Conservation (phyloP, 2,329 filamentous ascomycete species). For the Botrytis medusae region DNA sequence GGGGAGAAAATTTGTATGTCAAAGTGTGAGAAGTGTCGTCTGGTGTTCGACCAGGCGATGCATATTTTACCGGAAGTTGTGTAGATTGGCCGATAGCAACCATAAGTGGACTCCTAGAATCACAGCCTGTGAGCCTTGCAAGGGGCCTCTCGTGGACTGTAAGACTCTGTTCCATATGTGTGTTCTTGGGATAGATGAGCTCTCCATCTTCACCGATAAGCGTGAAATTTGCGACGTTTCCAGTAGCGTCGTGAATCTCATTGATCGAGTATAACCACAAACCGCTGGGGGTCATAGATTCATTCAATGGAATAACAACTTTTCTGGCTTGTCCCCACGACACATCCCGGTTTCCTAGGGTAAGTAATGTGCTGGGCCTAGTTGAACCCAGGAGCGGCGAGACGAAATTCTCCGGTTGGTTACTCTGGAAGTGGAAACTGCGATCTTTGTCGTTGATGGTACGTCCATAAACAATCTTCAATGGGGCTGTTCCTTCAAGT, state of each 20-base stretch:
- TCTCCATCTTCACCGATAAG: constrained; percentile 67
- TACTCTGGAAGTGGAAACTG: constrained; percentile 86
- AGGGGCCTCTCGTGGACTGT: constrained; percentile 83
- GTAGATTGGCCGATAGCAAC: constrained; percentile 72
- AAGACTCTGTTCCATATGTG: constrained; percentile 73
- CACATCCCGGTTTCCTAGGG: constrained; percentile 62
- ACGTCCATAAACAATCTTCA: constrained; percentile 90
- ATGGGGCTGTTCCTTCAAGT: constrained; percentile 82
- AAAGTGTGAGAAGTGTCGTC: constrained; percentile 69
- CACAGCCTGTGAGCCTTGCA: constrained; percentile 70
- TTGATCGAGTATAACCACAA: constrained; percentile 89
- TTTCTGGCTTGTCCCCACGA: constrained; percentile 78
- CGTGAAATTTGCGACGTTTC: constrained; percentile 79
- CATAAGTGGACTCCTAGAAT: constrained; percentile 76
- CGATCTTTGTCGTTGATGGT: constrained; percentile 80
- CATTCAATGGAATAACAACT: constrained; percentile 82
- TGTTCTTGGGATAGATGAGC: constrained; percentile 54
- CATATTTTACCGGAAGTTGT: constrained; percentile 70
- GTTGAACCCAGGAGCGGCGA: constrained; percentile 71
- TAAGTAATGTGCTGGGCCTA: constrained; percentile 56
- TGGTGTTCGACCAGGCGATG: constrained; percentile 57
- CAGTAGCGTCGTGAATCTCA: constrained; percentile 86
- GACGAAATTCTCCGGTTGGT: constrained; percentile 82
- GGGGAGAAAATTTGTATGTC: constrained; percentile 78
- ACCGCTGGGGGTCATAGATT: constrained; percentile 77